phyloP scores from a whole-genome alignment of 2,329 filamentous ascomycete species.

The Trematosphaeria pertusa region DNA sequence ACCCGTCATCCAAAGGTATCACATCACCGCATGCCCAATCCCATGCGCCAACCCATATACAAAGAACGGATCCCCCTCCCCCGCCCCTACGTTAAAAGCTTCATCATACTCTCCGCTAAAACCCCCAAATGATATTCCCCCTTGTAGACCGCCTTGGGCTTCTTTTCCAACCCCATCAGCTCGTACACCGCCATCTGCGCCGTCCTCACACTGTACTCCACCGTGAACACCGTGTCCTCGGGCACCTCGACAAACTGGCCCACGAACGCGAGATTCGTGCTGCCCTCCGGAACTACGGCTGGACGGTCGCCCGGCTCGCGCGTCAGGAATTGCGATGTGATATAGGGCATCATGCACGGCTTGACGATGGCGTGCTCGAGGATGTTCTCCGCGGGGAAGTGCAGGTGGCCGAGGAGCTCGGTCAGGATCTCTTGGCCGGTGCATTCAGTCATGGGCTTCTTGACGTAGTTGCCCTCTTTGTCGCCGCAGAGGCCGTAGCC shows the following conservation, averaged over 20 bases:
- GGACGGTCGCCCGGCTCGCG: conserved; percentile 48
- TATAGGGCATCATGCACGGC: conserved; percentile 52
- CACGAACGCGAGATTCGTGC: conserved; percentile 49
- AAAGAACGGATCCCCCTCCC: too few species aligned
- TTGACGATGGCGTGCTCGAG: conserved; percentile 39
- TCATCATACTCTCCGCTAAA: conserved; percentile 9
- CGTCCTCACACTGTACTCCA: conserved; percentile 48
- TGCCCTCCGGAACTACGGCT: conserved; percentile 45
- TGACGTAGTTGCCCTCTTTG: conserved; percentile 44
- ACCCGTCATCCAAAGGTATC: too few species aligned
- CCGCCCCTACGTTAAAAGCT: conserved; percentile 10
- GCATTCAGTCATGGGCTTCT: conserved; percentile 52
- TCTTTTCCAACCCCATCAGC: conserved; percentile 26
- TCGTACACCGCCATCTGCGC: conserved; percentile 48
- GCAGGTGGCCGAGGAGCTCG: conserved; percentile 49
- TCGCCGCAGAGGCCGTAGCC: conserved; percentile 51
- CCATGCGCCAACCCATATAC: too few species aligned
- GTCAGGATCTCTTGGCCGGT: conserved; percentile 50
- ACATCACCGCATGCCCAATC: too few species aligned
- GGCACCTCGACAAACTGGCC: conserved; percentile 53
- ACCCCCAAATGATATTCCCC: conserved; percentile 10
- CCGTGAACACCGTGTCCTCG: conserved; percentile 48
- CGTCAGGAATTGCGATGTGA: conserved; percentile 48
- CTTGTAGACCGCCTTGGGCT: conserved; percentile 12
- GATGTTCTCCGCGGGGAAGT: conserved; percentile 41